Conservation (phyloP, 768 basidiomycete species). For the Pluteus cervinus region DNA sequence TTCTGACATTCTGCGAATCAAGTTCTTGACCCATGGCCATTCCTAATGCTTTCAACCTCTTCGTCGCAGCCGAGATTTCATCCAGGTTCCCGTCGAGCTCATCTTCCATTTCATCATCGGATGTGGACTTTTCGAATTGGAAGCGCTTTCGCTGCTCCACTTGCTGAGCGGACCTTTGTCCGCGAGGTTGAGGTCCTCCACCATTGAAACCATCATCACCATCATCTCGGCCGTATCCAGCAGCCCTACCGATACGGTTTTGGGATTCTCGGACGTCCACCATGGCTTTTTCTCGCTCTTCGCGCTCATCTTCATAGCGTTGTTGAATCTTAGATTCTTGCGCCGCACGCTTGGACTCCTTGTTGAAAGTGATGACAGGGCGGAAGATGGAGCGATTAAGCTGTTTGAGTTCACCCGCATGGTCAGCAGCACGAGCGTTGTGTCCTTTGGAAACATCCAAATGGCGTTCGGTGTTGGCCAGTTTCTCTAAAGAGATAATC, state of each 20-base stretch:
- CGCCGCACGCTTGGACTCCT: slow-evolving; percentile 82
- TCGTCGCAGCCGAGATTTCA: slow-evolving; percentile 75
- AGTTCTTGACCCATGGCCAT: slow-evolving; percentile 85
- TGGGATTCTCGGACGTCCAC: slow-evolving; percentile 83
- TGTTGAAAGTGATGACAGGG: slow-evolving; percentile 89
- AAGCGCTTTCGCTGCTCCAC: slow-evolving; percentile 76
- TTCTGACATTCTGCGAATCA: slow-evolving; percentile 76
- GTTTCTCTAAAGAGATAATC: slow-evolving; percentile 46
- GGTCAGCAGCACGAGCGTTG: slow-evolving; percentile 84
- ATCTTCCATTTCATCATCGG: slow-evolving; percentile 93
- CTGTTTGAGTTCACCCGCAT: slow-evolving; percentile 88
- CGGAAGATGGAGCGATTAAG: slow-evolving; percentile 94
- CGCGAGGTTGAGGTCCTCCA: slow-evolving; percentile 37
- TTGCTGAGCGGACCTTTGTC: slow-evolving; percentile 44
- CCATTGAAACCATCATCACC: slow-evolving; percentile 40
- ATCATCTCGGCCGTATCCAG: slow-evolving; percentile 49
- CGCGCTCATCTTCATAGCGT: slow-evolving; percentile 83
- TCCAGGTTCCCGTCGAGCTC: slow-evolving; percentile 90
- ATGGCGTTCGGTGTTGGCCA: slow-evolving; percentile 93
- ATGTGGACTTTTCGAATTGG: slow-evolving; percentile 87
- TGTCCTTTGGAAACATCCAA: slow-evolving; percentile 89
- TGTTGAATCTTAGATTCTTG: slow-evolving; percentile 79
- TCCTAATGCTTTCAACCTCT: slow-evolving; percentile 72
- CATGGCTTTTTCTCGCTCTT: slow-evolving; percentile 81
- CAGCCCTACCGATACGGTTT: slow-evolving; percentile 73